Percentiles rank a stretch among this genome's conserved stretches.
These are phyloP conservation scores for Hypsizygus marmoreus DNA, from an alignment of 768 basidiomycete genomes.

Conservation along the genomic window DNA sequence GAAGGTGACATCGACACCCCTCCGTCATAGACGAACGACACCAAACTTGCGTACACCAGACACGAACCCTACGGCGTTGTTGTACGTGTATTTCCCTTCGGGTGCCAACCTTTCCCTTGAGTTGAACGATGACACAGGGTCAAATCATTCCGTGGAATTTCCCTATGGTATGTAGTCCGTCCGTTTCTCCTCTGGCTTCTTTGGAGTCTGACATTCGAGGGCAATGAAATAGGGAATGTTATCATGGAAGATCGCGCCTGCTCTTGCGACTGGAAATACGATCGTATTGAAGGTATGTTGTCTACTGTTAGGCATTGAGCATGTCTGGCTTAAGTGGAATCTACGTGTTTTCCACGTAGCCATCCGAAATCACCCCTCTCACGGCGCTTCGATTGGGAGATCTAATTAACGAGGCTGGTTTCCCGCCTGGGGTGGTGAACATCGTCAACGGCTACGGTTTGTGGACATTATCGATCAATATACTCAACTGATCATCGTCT, in stretches of 20 bases:
- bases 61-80: slow-evolving; percentile 64
- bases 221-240: slow-evolving; percentile 24
- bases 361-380: slow-evolving; percentile 67
- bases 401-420: slow-evolving; percentile 66
- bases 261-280: slow-evolving; percentile 51
- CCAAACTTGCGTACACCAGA: slow-evolving; percentile 28
- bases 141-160: slow-evolving; percentile 65
- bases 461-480: not conserved
- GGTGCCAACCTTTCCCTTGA: not conserved
- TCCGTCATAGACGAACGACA: slow-evolving; percentile 30
- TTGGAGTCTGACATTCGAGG: not conserved
- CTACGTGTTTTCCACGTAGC: no score
- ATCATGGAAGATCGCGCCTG: slow-evolving; percentile 31
- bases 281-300: slow-evolving; percentile 51
- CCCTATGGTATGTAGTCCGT: slow-evolving; percentile 24
- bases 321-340: no score
- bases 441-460: slow-evolving; percentile 62
- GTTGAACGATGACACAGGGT: slow-evolving; percentile 20
- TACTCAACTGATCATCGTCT: not conserved
- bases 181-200: not conserved
- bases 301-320: not conserved
- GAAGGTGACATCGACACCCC: no score
- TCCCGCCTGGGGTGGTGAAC: slow-evolving; percentile 74
- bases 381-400: slow-evolving; percentile 52
- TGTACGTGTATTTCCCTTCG: slow-evolving; percentile 17